phyloP scores from a whole-genome alignment of 257 asterid species.

The Solanum virginianum region DNA sequence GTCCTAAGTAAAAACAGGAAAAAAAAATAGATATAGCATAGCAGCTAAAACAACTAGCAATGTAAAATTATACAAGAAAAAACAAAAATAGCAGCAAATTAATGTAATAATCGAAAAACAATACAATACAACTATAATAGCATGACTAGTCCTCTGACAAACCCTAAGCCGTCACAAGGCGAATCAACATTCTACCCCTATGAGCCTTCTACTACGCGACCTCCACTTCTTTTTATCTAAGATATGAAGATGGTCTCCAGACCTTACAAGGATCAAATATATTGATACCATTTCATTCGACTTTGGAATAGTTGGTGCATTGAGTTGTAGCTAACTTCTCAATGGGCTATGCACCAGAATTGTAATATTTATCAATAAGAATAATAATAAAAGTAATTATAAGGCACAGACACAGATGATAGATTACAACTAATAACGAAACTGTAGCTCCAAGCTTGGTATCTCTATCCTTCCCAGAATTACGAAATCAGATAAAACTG shows the following conservation, averaged over 20 bases:
- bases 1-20: too few species aligned
- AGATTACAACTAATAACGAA: background rate
- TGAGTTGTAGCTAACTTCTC: background rate
- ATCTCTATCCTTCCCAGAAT: background rate
- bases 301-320: background rate
- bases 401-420: background rate
- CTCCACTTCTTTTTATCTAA: too few species aligned
- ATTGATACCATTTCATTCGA: background rate
- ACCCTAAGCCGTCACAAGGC: too few species aligned
- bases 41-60: too few species aligned
- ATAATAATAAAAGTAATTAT: background rate
- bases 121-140: too few species aligned
- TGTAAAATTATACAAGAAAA: too few species aligned
- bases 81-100: too few species aligned
- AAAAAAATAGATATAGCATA: too few species aligned
- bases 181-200: too few species aligned
- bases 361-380: background rate
- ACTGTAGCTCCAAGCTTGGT: background rate
- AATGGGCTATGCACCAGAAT: background rate
- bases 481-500: background rate
- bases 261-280: background rate
- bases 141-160: too few species aligned
- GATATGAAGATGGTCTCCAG: background rate
- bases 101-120: too few species aligned
- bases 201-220: too few species aligned